Conservation (phyloP, 2,329 filamentous ascomycete species). For the Paraphoma chrysanthemicola region DNA sequence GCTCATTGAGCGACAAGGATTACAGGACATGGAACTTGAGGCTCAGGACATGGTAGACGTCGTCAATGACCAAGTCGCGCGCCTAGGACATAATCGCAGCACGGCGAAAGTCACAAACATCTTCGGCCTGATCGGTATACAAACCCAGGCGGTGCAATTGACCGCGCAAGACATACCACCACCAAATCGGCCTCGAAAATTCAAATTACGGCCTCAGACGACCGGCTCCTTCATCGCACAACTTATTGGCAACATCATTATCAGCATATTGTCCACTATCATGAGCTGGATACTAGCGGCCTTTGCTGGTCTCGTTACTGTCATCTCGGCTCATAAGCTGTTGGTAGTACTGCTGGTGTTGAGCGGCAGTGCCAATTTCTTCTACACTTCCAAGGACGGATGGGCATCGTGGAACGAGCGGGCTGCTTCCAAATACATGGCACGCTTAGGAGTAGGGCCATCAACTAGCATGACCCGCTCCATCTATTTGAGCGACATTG, state of each 20-base stretch:
- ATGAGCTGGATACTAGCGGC: constrained; percentile 78
- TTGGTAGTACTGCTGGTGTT: constrained; percentile 72
- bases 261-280: constrained; percentile 76
- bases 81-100: constrained; percentile 74
- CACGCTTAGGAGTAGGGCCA: constrained; percentile 77
- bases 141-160: constrained; percentile 65
- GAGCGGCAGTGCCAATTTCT: constrained; percentile 75
- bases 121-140: constrained; percentile 76
- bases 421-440: constrained; percentile 81
- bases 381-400: constrained; percentile 76
- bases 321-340: constrained; percentile 75
- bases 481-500: constrained; percentile 82
- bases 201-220: constrained; percentile 58
- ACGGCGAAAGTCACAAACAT: constrained; percentile 81
- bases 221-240: constrained; percentile 76
- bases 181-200: constrained; percentile 45
- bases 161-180: constrained; percentile 44
- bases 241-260: constrained; percentile 72
- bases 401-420: constrained; percentile 87
- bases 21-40: constrained; percentile 75
- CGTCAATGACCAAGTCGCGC: constrained; percentile 77
- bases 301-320: constrained; percentile 69
- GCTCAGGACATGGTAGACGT: constrained; percentile 78
- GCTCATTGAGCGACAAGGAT: constrained; percentile 69
- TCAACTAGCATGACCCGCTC: constrained; percentile 83